Evolutionary conservation across 2,329 filamentous ascomycete genomes (phyloP).

Genomic region (Cordyceps sp.): DNA sequence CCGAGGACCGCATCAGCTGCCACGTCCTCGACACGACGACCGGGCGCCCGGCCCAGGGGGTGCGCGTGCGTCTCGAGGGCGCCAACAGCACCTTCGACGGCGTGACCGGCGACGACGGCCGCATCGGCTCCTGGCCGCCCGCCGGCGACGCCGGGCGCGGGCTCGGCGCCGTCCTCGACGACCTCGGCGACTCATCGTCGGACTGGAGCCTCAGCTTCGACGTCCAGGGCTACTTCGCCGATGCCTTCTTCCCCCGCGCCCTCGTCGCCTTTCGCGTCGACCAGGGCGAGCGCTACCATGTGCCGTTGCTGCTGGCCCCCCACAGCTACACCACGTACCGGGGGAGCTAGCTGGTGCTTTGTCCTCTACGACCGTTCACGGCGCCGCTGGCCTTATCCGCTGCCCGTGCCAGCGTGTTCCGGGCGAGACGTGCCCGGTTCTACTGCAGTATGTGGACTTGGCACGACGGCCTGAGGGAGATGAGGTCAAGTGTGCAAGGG

Average conservation of each 20-base stretch:
- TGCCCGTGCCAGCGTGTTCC: too few relatives aligned
- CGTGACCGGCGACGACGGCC: conserved; percentile 61
- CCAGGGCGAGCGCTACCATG: conserved; percentile 56
- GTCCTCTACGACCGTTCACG: too few relatives aligned
- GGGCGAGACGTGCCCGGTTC: too few relatives aligned
- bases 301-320: conserved; percentile 60
- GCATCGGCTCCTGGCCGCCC: conserved; percentile 52
- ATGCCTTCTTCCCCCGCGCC: conserved; percentile 45
- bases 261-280: conserved; percentile 34
- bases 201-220: conserved; percentile 59
- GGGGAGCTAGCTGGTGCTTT: too few relatives aligned
- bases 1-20: conserved; percentile 65
- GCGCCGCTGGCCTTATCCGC: too few relatives aligned
- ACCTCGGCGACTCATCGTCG: conserved; percentile 34
- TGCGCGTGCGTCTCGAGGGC: conserved; percentile 50
- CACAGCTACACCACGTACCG: conserved; percentile 74
- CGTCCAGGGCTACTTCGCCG: conserved; percentile 52
- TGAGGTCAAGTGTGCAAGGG: too few relatives aligned
- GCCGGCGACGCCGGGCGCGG: conserved; percentile 34
- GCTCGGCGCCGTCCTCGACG: conserved; percentile 38
- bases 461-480: too few relatives aligned
- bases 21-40: conserved; percentile 73
- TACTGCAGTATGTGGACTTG: too few relatives aligned
- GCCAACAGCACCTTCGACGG: conserved; percentile 37
- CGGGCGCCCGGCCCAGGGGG: conserved; percentile 48